phyloP scores from a whole-genome alignment of 2,329 filamentous ascomycete genomes.

The Trichoderma guizhouense region DNA sequence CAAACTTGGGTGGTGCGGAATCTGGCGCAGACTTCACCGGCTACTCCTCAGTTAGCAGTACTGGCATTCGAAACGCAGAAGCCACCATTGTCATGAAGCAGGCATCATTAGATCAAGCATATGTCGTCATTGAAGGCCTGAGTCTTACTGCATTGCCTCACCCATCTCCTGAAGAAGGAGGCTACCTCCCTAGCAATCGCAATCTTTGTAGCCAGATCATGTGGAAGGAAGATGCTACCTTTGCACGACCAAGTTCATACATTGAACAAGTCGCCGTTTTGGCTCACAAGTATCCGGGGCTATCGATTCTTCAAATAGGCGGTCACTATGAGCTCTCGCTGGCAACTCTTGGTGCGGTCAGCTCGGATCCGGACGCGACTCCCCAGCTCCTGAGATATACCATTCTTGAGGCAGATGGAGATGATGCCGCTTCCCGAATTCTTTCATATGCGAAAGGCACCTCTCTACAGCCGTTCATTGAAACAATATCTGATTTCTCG shows the following conservation, averaged over 20 bases:
- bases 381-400: slow-evolving; percentile 36
- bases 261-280: slow-evolving; percentile 31
- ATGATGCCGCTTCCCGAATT: slow-evolving; percentile 9
- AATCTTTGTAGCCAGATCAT: slow-evolving; percentile 47
- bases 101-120: slow-evolving; percentile 29
- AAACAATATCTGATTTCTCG: slow-evolving; percentile 26
- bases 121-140: slow-evolving; percentile 45
- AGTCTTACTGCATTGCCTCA: slow-evolving; percentile 38
- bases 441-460: slow-evolving; percentile 20
- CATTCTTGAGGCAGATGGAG: slow-evolving; percentile 23
- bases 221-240: slow-evolving; percentile 43
- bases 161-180: slow-evolving; percentile 25
- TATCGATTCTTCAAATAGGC: slow-evolving; percentile 41
- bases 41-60: slow-evolving; percentile 37
- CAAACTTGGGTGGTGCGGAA: slow-evolving; percentile 32
- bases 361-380: slow-evolving; percentile 22
- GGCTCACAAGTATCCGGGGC: slow-evolving; percentile 38
- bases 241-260: slow-evolving; percentile 23
- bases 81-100: slow-evolving; percentile 46
- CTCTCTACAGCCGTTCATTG: slow-evolving; percentile 27
- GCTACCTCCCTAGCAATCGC: slow-evolving; percentile 47
- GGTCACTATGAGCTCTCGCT: slow-evolving; percentile 23
- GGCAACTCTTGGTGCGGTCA: slow-evolving; percentile 29
- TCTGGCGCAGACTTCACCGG: slow-evolving; percentile 38
- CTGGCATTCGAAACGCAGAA: slow-evolving; percentile 37